These are phyloP conservation scores for Trichoderma asperellum DNA, from an alignment of 2,329 filamentous ascomycete species.

Conservation along the genomic window DNA sequence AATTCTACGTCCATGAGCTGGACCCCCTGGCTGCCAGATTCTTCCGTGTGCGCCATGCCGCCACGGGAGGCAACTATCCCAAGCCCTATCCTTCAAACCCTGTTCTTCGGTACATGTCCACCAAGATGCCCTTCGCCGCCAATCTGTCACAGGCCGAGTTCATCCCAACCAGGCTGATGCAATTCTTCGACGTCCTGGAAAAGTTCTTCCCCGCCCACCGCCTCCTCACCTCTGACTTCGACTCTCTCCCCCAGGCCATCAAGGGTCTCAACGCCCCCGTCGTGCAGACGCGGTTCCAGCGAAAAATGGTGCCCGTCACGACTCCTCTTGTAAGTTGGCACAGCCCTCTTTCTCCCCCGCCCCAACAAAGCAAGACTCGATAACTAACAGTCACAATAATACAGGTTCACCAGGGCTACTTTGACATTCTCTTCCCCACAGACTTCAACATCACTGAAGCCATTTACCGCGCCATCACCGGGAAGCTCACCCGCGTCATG, in stretches of 20 bases:
- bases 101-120: constrained; percentile 64
- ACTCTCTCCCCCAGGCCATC: constrained; percentile 79
- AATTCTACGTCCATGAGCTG: constrained; percentile 82
- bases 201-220: constrained; percentile 88
- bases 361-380: neutral
- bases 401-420: constrained; percentile 96
- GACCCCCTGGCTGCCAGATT: constrained; percentile 84
- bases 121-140: constrained; percentile 68
- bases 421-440: constrained; percentile 97
- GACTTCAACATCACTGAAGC: constrained; percentile 90
- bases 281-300: constrained; percentile 90
- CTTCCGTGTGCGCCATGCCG: constrained; percentile 80
- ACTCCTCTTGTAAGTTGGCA: constrained; percentile 76
- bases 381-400: neutral
- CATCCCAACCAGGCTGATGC: constrained; percentile 91
- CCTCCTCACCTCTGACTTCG: constrained; percentile 88
- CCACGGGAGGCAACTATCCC: constrained; percentile 66
- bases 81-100: constrained; percentile 60
- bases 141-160: constrained; percentile 87
- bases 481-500: constrained; percentile 82
- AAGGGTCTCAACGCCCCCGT: constrained; percentile 89
- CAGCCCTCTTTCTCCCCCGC: neutral
- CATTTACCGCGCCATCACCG: constrained; percentile 90
- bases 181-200: constrained; percentile 92
- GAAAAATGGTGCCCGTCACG: constrained; percentile 83